These are phyloP conservation scores for Thielaviopsis musarum DNA, from an alignment of 2,329 filamentous ascomycete genomes.

Conservation along the genomic window DNA sequence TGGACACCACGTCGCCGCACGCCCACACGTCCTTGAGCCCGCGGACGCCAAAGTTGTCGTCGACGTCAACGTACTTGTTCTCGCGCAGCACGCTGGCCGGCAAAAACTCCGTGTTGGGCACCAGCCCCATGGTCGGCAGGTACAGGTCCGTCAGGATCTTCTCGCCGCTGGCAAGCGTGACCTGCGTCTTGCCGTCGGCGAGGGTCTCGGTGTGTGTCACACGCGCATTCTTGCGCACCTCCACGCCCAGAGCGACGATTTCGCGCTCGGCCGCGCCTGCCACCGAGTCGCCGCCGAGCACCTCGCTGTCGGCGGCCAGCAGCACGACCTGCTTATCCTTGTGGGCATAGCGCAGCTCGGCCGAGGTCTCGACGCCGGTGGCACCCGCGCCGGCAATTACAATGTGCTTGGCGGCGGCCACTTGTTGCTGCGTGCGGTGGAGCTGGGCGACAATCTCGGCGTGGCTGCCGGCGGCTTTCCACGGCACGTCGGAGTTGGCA, in stretches of 20 bases:
- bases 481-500: constrained; percentile 26
- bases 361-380: constrained; percentile 38
- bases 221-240: constrained; percentile 26
- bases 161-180: constrained; percentile 29
- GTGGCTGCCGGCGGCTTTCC: constrained; percentile 33
- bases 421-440: constrained; percentile 23
- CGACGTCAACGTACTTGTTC: constrained; percentile 29
- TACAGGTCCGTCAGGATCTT: constrained; percentile 37
- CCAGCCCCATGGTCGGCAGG: constrained; percentile 36
- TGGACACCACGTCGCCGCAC: constrained; percentile 34
- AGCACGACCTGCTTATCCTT: constrained; percentile 33
- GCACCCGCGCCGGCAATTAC: constrained; percentile 39
- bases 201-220: constrained; percentile 22
- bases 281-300: constrained; percentile 29
- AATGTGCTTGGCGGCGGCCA: constrained; percentile 31
- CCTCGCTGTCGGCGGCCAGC: constrained; percentile 23
- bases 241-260: constrained; percentile 36
- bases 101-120: constrained; percentile 38
- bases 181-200: constrained; percentile 29
- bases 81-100: constrained; percentile 27
- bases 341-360: constrained; percentile 36
- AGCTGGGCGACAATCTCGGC: constrained; percentile 27
- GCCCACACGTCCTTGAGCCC: constrained; percentile 32
- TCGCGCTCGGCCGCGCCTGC: constrained; percentile 28
- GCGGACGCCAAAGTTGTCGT: constrained; percentile 33